phyloP scores from a whole-genome alignment of 2,329 filamentous ascomycete genomes.

The Aspergillus ibericus region DNA sequence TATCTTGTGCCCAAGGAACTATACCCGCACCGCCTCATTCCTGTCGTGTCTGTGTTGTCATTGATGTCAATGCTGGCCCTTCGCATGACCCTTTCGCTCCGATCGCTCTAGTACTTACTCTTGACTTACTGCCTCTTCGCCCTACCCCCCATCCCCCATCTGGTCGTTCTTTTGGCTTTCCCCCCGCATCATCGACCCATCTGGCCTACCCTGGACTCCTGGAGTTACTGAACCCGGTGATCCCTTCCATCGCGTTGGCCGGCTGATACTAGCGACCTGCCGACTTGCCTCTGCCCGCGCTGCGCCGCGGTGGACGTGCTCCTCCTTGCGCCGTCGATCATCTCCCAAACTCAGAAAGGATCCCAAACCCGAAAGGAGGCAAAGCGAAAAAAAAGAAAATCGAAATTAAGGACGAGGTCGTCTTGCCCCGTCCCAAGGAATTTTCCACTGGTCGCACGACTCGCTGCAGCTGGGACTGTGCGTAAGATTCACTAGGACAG shows the following conservation, averaged over 20 bases:
- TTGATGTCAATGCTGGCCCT: constrained; percentile 1
- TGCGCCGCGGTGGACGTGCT: constrained; percentile 4
- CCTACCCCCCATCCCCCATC: not conserved
- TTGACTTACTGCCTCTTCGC: not conserved
- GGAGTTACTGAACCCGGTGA: constrained; percentile 9
- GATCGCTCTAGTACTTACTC: not conserved
- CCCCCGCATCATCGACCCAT: constrained; percentile 18
- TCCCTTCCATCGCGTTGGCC: constrained; percentile 1
- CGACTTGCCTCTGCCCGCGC: not conserved
- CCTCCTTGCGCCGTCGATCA: constrained; percentile 28
- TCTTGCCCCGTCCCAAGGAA: not conserved
- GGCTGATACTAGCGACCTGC: not conserved
- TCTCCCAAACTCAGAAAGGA: constrained; percentile 19
- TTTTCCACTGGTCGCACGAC: constrained; percentile 17
- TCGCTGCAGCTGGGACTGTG: constrained; percentile 15
- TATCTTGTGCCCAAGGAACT: constrained; percentile 14
- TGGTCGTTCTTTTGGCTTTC: constrained; percentile 1
- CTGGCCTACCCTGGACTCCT: constrained; percentile 13
- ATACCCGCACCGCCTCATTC: constrained; percentile 22
- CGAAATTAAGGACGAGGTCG: not conserved
- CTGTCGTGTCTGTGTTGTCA: constrained; percentile 15
- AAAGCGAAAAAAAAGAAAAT: constrained; percentile 9
- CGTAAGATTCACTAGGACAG: constrained; percentile 14
- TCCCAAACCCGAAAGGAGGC: constrained; percentile 4
- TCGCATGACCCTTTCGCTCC: not conserved